These are phyloP conservation scores for Torulaspora franciscae DNA, from an alignment of 805 yeast species.

Conservation along the genomic window DNA sequence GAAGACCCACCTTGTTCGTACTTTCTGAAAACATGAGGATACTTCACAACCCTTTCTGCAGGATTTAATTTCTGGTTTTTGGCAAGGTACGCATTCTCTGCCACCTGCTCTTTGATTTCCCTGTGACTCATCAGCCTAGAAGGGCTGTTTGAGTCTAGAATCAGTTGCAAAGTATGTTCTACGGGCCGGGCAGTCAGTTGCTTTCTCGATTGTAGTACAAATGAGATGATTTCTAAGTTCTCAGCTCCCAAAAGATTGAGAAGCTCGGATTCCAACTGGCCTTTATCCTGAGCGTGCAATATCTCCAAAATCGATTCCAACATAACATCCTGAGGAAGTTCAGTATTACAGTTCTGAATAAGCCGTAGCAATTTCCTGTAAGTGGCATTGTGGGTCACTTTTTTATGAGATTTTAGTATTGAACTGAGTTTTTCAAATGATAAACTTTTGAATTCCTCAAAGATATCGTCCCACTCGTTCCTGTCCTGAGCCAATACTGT, in stretches of 20 bases:
- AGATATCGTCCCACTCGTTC: constrained; percentile 37
- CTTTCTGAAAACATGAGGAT: constrained; percentile 83
- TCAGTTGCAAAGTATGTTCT: constrained; percentile 20
- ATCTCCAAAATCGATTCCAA: constrained; percentile 29
- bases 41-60: constrained; percentile 45
- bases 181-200: constrained; percentile 15
- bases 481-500: constrained; percentile 37
- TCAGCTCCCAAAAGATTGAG: constrained; percentile 84
- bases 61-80: constrained; percentile 48
- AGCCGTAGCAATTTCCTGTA: constrained; percentile 20
- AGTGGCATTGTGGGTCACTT: constrained; percentile 10
- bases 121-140: constrained; percentile 45
- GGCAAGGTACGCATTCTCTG: constrained; percentile 46
- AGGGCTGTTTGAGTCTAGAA: constrained; percentile 20
- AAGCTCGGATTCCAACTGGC: constrained; percentile 62
- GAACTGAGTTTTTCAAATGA: constrained; percentile 24
- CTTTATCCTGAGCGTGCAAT: constrained; percentile 41
- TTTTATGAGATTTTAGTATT: constrained; percentile 18
- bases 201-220: constrained; percentile 24
- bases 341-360: constrained; percentile 19
- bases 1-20: constrained; percentile 53
- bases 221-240: constrained; percentile 71
- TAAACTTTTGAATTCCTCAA: constrained; percentile 35
- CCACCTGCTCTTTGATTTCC: constrained; percentile 51
- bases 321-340: constrained; percentile 35